Base-by-base conservation (phyloP, 1,139 yeast species). In the Scheffersomyces titani region DNA sequence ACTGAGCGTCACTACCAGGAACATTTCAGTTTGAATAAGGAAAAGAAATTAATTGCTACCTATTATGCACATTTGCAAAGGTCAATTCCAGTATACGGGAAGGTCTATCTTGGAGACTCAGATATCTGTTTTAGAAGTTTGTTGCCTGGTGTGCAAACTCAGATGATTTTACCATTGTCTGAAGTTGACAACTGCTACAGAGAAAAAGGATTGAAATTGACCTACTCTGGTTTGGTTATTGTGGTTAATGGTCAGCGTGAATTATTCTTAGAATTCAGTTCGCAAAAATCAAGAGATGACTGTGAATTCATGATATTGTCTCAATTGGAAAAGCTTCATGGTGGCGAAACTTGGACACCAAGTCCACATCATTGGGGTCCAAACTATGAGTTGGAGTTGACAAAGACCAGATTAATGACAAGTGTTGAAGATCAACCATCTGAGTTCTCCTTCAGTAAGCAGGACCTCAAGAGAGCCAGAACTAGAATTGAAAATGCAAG, bases 51-150 rank as follows among this genome's bases (percentile, higher is more conserved):
- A 55, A 71, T 88, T 0, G 87, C 97, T 0, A 81, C 92, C 1
- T 93, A 90, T 66, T 88, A 84, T 65, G 82, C 90, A 6, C 90
- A 91, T 70, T 71, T 92, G 36, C 87, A 84, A 59, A 83, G 89
- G 61, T 83, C 89, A 2, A 72, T 90, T 19, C 97, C 97, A 0
- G 77, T 88, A 5, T 90, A 90, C 71, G 98, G 98, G 3, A 90
- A 90, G 67, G 67, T 93, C 3, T 92, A 92, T 65, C 67, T 93
- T 19, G 90, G 97, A 1, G 77, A 81, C 24, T 79, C 78, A 46
- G 85, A 81, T 59, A 68, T 93, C 19, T 92, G 97, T 61, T 93
- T 90, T 71, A 78, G 96, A 58, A 88, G 97, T 54, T 76, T 91
- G 51, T 68, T 92, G 5, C 96, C 96, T 0, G 97, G 97, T 0